phyloP scores from a whole-genome alignment of 495 filamentous ascomycete genomes.

The Mytilinidion resinicola region DNA sequence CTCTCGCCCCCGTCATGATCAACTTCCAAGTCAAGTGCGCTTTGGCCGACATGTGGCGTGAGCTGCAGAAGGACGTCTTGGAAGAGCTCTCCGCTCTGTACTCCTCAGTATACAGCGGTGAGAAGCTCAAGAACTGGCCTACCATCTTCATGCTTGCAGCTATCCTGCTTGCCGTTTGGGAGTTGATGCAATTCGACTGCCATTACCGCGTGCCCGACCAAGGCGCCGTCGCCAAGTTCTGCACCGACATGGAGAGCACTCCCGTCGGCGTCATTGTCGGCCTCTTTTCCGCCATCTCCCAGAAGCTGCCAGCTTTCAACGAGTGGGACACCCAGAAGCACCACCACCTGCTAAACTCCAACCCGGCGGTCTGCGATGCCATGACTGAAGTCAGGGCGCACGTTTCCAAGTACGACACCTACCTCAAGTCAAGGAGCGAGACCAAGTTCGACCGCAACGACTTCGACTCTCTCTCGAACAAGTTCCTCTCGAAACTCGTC shows the following conservation, averaged over 20 bases:
- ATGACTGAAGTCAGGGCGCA: conserved; percentile 90
- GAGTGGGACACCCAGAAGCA: conserved; percentile 90
- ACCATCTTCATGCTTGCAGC: conserved; percentile 93
- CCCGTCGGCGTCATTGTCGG: conserved; percentile 92
- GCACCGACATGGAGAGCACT: conserved; percentile 86
- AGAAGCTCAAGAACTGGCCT: conserved; percentile 93
- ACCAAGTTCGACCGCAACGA: conserved; percentile 79
- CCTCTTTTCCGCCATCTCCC: conserved; percentile 90
- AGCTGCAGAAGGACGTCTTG: conserved; percentile 86
- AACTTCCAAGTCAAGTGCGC: conserved; percentile 97
- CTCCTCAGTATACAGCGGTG: conserved; percentile 87
- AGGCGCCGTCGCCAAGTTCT: conserved; percentile 81
- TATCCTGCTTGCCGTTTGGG: conserved; percentile 86
- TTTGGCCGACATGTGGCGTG: conserved; percentile 92
- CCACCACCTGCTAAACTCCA: conserved; percentile 78
- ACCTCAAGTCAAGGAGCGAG: conserved; percentile 50
- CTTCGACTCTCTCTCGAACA: conserved; percentile 90
- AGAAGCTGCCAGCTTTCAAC: conserved; percentile 80
- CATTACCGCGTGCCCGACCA: conserved; percentile 84
- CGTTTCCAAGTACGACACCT: conserved; percentile 70
- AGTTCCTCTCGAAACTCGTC: conserved; percentile 87
- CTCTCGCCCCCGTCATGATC: conserved; percentile 90
- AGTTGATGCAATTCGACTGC: conserved; percentile 95
- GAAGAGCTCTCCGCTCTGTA: conserved; percentile 86
- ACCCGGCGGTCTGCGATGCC: conserved; percentile 81